Conservation (phyloP, 176 grass and related monocot species). For the Cenchrus fungigraminus region DNA sequence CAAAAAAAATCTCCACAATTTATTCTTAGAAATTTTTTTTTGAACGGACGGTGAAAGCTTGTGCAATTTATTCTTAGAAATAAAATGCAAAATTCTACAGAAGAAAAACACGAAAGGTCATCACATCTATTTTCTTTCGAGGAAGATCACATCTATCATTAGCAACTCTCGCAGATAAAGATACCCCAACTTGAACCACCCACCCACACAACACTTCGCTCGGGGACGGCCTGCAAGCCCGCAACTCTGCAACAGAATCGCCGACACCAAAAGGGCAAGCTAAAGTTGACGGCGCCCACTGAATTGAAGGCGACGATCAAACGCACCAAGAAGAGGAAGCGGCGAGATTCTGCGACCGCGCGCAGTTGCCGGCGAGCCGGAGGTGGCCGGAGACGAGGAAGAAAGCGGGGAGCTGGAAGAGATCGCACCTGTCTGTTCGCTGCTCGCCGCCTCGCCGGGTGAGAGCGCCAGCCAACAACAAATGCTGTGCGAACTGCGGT, state of each 20-base stretch:
- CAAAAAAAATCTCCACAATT: too few species aligned
- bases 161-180: neutral
- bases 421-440: neutral
- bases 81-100: too few species aligned
- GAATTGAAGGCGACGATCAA: neutral
- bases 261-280: neutral
- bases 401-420: neutral
- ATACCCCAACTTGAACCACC: neutral
- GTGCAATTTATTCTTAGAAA: too few species aligned
- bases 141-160: conserved; percentile 8
- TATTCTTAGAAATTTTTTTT: too few species aligned
- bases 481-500: neutral
- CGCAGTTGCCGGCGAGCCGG: neutral
- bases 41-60: too few species aligned
- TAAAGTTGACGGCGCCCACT: neutral
- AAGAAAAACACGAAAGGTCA: neutral
- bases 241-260: neutral
- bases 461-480: neutral
- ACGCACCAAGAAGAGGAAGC: neutral
- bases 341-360: neutral
- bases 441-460: neutral
- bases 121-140: neutral
- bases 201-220: neutral
- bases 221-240: neutral
- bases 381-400: neutral